These are phyloP conservation scores for Xeromyces bisporus DNA, from an alignment of 495 filamentous ascomycete species.

Conservation along the genomic window DNA sequence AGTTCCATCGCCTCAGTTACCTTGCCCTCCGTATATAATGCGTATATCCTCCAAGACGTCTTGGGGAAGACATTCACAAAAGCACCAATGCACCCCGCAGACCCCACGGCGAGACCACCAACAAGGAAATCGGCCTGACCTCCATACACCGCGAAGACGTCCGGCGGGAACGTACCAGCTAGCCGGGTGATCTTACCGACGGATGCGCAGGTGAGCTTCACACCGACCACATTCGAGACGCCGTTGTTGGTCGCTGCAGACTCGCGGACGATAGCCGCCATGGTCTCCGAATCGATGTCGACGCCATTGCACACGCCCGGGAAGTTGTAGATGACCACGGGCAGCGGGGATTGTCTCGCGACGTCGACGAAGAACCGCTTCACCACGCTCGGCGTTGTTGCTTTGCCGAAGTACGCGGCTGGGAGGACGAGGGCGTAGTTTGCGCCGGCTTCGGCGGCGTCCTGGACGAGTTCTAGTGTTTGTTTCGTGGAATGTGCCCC, in stretches of 20 bases:
- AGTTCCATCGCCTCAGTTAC: constrained; percentile 36
- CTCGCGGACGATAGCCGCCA: constrained; percentile 30
- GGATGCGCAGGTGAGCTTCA: constrained; percentile 53
- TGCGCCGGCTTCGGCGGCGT: constrained; percentile 40
- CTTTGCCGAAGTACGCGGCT: constrained; percentile 46
- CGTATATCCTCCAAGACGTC: constrained; percentile 34
- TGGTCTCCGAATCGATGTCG: constrained; percentile 46
- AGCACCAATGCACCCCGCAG: constrained; percentile 46
- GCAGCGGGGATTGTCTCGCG: constrained; percentile 30
- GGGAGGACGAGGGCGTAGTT: constrained; percentile 46
- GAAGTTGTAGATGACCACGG: constrained; percentile 55
- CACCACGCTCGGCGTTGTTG: constrained; percentile 39
- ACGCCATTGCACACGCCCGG: constrained; percentile 56
- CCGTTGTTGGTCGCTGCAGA: constrained; percentile 26
- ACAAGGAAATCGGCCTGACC: constrained; percentile 57
- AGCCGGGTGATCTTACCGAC: constrained; percentile 49
- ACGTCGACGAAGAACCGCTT: constrained; percentile 44
- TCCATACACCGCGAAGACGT: constrained; percentile 46
- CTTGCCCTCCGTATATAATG: constrained; percentile 32
- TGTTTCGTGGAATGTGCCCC: constrained; percentile 49
- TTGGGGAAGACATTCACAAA: constrained; percentile 52
- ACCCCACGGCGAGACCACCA: constrained; percentile 38
- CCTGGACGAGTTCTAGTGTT: constrained; percentile 38
- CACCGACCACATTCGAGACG: constrained; percentile 39
- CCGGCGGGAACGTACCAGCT: constrained; percentile 33